A percentile compares a stretch with the other conserved stretches of the same genome.
Evolutionary conservation across 306 rosid genomes (phyloP).

Genomic region (Chamaecrista fasciculata): DNA sequence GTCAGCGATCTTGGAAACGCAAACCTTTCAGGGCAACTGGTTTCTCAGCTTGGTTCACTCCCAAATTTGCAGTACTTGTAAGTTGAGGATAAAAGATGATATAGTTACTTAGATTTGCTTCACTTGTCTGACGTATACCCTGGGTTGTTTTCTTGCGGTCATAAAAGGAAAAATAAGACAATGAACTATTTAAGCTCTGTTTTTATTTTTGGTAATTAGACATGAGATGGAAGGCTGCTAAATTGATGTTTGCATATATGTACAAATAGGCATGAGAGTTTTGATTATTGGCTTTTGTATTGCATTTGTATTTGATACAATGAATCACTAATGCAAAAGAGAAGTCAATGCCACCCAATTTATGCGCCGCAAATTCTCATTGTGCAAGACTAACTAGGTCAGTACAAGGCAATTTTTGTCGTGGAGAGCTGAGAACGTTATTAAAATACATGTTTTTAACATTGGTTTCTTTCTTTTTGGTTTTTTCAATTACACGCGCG

Average conservation of each 20-base stretch:
- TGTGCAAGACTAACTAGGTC: not conserved
- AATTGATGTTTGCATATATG: not conserved
- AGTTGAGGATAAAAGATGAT: constrained; percentile 35
- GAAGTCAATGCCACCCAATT: not conserved
- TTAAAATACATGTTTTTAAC: not conserved
- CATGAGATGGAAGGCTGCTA: not conserved
- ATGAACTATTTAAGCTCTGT: not conserved
- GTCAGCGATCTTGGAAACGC: constrained; percentile 96
- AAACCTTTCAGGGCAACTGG: constrained; percentile 76
- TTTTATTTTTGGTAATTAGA: not conserved
- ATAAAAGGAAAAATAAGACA: not conserved
- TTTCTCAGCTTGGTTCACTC: constrained; percentile 73
- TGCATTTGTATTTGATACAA: not conserved
- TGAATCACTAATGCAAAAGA: not conserved
- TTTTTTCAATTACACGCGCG: not conserved
- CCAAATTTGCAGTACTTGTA: constrained; percentile 83
- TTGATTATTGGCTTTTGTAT: not conserved
- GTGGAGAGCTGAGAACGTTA: too few relatives aligned
- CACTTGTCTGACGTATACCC: not conserved
- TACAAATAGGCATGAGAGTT: not conserved
- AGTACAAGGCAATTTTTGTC: not conserved
- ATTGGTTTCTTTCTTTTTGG: too few relatives aligned
- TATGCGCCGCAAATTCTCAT: not conserved
- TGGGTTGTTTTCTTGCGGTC: constrained; percentile 11
- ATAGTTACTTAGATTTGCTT: constrained; percentile 12